phyloP scores from a whole-genome alignment of 2,329 filamentous ascomycete genomes.

The Westerdykella ornata region DNA sequence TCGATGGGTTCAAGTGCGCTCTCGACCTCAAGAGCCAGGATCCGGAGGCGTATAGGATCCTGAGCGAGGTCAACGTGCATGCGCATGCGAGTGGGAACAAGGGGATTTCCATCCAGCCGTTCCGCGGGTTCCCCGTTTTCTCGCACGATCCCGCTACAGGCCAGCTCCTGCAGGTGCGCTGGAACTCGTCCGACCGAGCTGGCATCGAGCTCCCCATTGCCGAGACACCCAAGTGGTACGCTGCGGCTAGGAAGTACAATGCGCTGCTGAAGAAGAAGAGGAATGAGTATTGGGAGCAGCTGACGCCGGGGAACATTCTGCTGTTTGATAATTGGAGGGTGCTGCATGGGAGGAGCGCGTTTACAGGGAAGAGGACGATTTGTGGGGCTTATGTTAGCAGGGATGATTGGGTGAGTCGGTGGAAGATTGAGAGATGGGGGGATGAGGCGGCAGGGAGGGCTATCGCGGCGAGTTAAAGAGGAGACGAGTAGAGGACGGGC shows the following conservation, averaged over 20 bases:
- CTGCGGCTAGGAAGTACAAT: conserved; percentile 68
- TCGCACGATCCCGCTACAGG: conserved; percentile 47
- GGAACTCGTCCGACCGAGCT: conserved; percentile 89
- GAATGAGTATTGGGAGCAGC: conserved; percentile 71
- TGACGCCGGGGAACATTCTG: conserved; percentile 72
- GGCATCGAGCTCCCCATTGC: conserved; percentile 53
- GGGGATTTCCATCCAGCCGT: conserved; percentile 72
- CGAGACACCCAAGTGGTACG: conserved; percentile 63
- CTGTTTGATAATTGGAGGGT: conserved; percentile 97
- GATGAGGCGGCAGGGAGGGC: neutral
- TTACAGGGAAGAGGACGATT: conserved; percentile 77
- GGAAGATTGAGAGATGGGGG: neutral
- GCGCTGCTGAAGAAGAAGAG: conserved; percentile 58
- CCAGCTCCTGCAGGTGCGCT: conserved; percentile 61
- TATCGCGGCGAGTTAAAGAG: neutral
- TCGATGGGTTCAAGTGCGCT: conserved; percentile 79
- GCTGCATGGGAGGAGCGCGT: conserved; percentile 76
- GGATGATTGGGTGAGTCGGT: conserved; percentile 6
- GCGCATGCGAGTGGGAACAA: conserved; percentile 85
- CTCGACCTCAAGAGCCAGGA: conserved; percentile 51
- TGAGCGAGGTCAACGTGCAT: conserved; percentile 55
- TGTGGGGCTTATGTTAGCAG: conserved; percentile 77
- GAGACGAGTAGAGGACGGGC: too few species aligned
- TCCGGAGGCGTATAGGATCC: conserved; percentile 49
- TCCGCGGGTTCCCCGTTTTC: conserved; percentile 64